Conservation (phyloP, 2,329 filamentous ascomycete genomes). For the Fusarium sp. region DNA sequence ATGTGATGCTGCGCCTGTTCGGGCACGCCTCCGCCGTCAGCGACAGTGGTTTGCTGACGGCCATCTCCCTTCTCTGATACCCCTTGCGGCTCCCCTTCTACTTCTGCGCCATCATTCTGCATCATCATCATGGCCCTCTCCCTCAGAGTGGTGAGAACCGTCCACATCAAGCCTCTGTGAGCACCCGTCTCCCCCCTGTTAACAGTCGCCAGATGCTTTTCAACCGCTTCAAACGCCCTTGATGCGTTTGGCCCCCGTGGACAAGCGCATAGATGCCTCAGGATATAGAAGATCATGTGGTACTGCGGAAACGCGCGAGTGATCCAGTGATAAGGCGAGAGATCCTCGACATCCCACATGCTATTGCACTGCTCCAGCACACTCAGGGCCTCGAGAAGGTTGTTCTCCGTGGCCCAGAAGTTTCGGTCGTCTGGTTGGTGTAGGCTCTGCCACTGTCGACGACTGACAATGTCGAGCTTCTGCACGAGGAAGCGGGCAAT, state of each 20-base stretch:
- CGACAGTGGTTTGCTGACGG: neutral
- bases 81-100: neutral
- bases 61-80: neutral
- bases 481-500: slow-evolving; percentile 46
- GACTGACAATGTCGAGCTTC: slow-evolving; percentile 62
- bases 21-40: neutral
- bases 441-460: slow-evolving; percentile 51
- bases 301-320: slow-evolving; percentile 56
- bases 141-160: slow-evolving; percentile 46
- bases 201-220: slow-evolving; percentile 20
- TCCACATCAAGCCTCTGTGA: slow-evolving; percentile 45
- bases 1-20: neutral
- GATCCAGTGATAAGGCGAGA: slow-evolving; percentile 53
- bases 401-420: slow-evolving; percentile 46
- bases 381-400: slow-evolving; percentile 49
- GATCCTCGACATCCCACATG: slow-evolving; percentile 51
- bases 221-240: slow-evolving; percentile 48
- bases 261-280: slow-evolving; percentile 57
- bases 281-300: slow-evolving; percentile 56
- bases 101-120: neutral
- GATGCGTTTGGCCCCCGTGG: slow-evolving; percentile 47
- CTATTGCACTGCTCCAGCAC: slow-evolving; percentile 49
- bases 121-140: slow-evolving; percentile 45
- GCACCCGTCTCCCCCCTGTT: neutral
- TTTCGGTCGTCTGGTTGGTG: slow-evolving; percentile 29